A percentile compares a stretch with the other conserved stretches of the same genome.
Conservation (phyloP, 768 basidiomycete species). For the Rhizopogon sp. region DNA sequence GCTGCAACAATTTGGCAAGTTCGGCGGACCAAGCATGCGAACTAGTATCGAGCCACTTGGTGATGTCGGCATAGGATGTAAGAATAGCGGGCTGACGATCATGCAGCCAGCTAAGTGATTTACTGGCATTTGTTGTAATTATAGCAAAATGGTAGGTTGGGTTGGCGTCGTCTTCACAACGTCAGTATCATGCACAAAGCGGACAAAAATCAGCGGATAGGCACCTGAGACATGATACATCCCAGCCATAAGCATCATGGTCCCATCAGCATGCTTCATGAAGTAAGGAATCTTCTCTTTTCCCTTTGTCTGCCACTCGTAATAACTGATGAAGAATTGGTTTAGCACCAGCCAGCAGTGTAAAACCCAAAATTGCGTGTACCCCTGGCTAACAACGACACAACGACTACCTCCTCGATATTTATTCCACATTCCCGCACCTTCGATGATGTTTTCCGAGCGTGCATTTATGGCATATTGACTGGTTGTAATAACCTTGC, state of each 20-base stretch:
- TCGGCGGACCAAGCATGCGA: constrained; percentile 58
- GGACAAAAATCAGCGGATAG: not conserved
- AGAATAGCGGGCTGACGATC: constrained; percentile 87
- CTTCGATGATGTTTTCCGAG: constrained; percentile 70
- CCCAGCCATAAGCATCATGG: constrained; percentile 82
- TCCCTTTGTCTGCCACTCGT: constrained; percentile 90
- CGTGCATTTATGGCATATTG: constrained; percentile 90
- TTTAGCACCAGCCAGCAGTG: not conserved
- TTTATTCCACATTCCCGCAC: constrained; percentile 80
- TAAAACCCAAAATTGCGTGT: constrained; percentile 10
- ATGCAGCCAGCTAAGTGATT: constrained; percentile 80
- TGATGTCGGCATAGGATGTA: constrained; percentile 50
- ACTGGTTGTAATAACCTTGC: constrained; percentile 48
- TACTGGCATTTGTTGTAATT: constrained; percentile 75
- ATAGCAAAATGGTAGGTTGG: constrained; percentile 83
- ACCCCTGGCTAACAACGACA: constrained; percentile 79
- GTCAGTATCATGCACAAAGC: not conserved
- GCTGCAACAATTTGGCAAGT: constrained; percentile 55
- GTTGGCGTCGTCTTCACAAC: constrained; percentile 40
- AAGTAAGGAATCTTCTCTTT: constrained; percentile 81
- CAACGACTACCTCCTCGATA: constrained; percentile 83
- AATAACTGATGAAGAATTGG: constrained; percentile 54
- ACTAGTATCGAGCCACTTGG: constrained; percentile 78
- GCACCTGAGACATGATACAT: constrained; percentile 55
- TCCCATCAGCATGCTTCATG: constrained; percentile 57